These are phyloP conservation scores for Vachellia collinsii DNA, from an alignment of 306 rosid genomes.

Conservation along the genomic window DNA sequence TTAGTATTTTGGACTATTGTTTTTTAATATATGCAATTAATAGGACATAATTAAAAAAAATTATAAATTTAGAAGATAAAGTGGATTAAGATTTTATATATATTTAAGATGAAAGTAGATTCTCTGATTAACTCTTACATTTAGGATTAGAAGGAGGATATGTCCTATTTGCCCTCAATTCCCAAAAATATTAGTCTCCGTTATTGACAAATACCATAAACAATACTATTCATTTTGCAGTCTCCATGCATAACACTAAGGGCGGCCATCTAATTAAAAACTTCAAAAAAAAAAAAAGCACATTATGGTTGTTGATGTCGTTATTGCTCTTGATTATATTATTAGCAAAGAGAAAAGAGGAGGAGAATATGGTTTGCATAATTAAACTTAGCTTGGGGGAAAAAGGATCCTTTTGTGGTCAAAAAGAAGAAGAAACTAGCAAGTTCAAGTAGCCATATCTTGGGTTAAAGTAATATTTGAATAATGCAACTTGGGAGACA, in stretches of 20 bases:
- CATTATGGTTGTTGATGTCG: neutral
- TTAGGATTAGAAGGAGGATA: no score
- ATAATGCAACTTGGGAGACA: constrained; percentile 37
- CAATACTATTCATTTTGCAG: neutral
- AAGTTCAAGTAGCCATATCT: constrained; percentile 39
- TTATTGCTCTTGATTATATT: neutral
- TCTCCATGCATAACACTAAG: neutral
- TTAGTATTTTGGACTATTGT: no score
- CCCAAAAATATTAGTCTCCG: neutral
- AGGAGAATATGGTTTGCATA: constrained; percentile 13
- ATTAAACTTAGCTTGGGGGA: constrained; percentile 24
- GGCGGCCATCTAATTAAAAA: neutral
- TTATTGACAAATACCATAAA: neutral
- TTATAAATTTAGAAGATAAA: no score
- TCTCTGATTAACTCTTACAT: no score
- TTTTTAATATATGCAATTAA: no score
- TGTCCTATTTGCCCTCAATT: no score
- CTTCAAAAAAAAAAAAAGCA: neutral
- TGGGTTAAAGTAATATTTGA: constrained; percentile 42
- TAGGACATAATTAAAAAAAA: no score
- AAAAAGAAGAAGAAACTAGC: constrained; percentile 41
- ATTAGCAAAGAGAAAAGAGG: neutral
- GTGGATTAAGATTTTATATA: no score
- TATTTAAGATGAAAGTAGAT: no score
- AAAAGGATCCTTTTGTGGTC: constrained; percentile 35